Evolutionary conservation across 257 asterid genomes (phyloP), one percentile per base, ranked within the genome.

Genomic region (Paulownia fortunei): DNA sequence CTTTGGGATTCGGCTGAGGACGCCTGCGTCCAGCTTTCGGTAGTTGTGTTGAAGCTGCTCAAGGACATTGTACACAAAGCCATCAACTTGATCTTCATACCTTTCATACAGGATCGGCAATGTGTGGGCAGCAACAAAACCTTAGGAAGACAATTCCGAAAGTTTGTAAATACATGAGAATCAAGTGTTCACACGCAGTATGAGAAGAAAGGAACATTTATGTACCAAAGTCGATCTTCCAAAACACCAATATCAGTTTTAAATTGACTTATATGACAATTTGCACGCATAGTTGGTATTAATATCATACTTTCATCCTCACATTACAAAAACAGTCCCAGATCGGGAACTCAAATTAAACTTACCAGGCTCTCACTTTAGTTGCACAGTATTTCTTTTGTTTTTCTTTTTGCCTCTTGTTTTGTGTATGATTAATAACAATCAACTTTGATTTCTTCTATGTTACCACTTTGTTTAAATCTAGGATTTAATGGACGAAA

Each of bases 61-160:
- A 11, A 93, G 56, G 23, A 79, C 85, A 32, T 80, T 84, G 49
- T 70, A 46, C 37, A 89, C 86, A 34, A 92, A 93, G 47, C 86
- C 88, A 70, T 95, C 98, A 0, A 95, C 74, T 83, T 92, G 73
- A 67, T 95, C 89, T 3, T 92, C 96, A n/a, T 95, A 92, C 82
- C 80, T 84, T 62, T 92, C 99, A 6, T 94, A 94, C 79, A 94
- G 63, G 49, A 88, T 84, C 0, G 99, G 99, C 64, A 92, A 82
- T 24, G 91, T 88, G 84, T 92, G 98, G 7, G 97, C 99, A 15
- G 87, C 92, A 70, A 94, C 87, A 79, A 92, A 91, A 82, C 98
- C 98, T 92, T 16, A 1, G 26, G 42, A 46, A 51, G 12, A 79
- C 7, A 58, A 13, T 9, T 62, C 26, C 23, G 36, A 59, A 23